phyloP scores from a whole-genome alignment of 2,329 filamentous ascomycete species.

The Colletotrichum horii region DNA sequence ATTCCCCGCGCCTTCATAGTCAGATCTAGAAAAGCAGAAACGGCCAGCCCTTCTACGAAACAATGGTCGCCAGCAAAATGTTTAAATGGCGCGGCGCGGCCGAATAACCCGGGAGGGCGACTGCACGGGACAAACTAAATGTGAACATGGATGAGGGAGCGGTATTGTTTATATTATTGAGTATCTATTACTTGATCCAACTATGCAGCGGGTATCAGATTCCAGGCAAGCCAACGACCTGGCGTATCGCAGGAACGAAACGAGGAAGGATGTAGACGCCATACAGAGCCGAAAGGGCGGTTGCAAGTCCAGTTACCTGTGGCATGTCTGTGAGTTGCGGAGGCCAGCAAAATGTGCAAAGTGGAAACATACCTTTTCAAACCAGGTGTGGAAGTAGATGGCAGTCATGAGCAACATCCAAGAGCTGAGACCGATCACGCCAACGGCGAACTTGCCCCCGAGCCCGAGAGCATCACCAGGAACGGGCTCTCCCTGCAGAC shows the following conservation, averaged over 20 bases:
- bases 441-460: conserved; percentile 61
- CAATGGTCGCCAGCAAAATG: not conserved
- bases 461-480: conserved; percentile 41
- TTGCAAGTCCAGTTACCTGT: conserved; percentile 59
- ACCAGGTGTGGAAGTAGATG: conserved; percentile 98
- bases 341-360: not conserved
- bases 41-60: not conserved
- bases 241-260: conserved; percentile 50
- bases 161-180: not conserved
- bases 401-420: conserved; percentile 99
- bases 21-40: not conserved
- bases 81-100: not conserved
- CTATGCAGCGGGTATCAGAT: conserved; percentile 39
- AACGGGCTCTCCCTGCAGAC: not conserved
- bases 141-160: not conserved
- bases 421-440: conserved; percentile 73
- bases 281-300: conserved; percentile 53
- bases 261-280: conserved; percentile 57
- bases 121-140: not conserved
- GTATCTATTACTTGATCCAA: not conserved
- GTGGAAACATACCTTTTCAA: conserved; percentile 80
- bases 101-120: not conserved
- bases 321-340: conserved; percentile 25
- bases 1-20: not conserved
- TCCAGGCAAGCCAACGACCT: conserved; percentile 55